Percentiles rank a stretch among this genome's conserved stretches.
Evolutionary conservation across 345 rosid genomes (phyloP).

Genomic region (Salix exigua): DNA sequence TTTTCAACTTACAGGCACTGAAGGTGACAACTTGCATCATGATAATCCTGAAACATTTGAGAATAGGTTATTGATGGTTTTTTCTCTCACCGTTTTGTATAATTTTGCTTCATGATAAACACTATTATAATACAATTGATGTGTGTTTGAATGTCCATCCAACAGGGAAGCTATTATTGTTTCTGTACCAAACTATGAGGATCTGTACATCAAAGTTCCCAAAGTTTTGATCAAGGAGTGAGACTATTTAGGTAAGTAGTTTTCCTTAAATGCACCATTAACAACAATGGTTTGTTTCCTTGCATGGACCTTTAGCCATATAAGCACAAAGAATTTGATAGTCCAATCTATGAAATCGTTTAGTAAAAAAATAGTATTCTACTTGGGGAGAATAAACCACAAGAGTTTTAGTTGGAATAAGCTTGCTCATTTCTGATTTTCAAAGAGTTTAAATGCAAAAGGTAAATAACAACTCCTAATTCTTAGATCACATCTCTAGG

Average conservation of each 20-base stretch:
- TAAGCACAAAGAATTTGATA: too few species aligned
- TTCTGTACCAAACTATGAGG: slow-evolving; percentile 64
- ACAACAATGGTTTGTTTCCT: too few species aligned
- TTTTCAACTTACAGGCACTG: slow-evolving; percentile 46
- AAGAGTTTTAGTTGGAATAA: too few species aligned
- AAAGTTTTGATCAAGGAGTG: slow-evolving; percentile 73
- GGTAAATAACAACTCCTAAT: too few species aligned
- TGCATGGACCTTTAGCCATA: too few species aligned
- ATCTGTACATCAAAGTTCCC: slow-evolving; percentile 58
- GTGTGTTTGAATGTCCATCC: background rate
- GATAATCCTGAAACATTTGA: slow-evolving; percentile 68
- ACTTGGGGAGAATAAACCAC: too few species aligned
- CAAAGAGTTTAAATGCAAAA: too few species aligned
- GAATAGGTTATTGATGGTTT: slow-evolving; percentile 38
- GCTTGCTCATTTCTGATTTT: too few species aligned
- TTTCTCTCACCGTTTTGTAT: background rate
- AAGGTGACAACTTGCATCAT: slow-evolving; percentile 56
- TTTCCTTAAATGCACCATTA: too few species aligned
- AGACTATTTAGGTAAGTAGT: slow-evolving; percentile 19
- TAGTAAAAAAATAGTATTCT: too few species aligned
- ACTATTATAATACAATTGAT: background rate
- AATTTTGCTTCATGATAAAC: background rate
- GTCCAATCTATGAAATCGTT: too few species aligned
- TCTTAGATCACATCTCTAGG: too few species aligned
- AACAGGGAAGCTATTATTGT: slow-evolving; percentile 58